phyloP scores from a whole-genome alignment of 176 grass and related monocot genomes.

The Elymus sibiricus region DNA sequence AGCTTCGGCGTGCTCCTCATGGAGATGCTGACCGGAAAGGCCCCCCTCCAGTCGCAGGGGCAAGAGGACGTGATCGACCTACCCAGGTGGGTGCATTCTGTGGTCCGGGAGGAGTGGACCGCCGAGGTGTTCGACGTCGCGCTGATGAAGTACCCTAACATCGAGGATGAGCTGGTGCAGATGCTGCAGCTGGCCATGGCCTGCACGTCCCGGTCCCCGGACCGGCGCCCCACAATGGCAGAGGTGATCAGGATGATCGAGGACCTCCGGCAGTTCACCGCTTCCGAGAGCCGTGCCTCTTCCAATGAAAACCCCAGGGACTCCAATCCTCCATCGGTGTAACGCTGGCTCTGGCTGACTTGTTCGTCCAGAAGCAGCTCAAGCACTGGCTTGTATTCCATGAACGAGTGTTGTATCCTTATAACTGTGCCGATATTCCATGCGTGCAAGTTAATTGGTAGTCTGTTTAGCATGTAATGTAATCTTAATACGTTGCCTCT shows the following conservation, averaged over 20 bases:
- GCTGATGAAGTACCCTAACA: conserved; percentile 59
- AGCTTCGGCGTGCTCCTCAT: conserved; percentile 93
- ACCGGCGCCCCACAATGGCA: conserved; percentile 63
- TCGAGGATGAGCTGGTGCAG: conserved; percentile 91
- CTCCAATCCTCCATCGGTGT: conserved; percentile 29
- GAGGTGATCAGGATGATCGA: conserved; percentile 79
- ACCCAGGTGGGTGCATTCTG: conserved; percentile 82
- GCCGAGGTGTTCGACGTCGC: conserved; percentile 86
- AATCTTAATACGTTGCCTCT: background rate
- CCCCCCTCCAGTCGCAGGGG: conserved; percentile 84
- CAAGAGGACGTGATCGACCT: conserved; percentile 72
- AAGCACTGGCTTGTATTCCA: background rate
- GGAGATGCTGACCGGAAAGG: conserved; percentile 93
- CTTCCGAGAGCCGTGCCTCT: conserved; percentile 41
- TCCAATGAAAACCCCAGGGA: conserved; percentile 49
- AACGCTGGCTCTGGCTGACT: background rate
- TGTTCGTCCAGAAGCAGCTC: conserved; percentile 17
- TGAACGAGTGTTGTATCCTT: background rate
- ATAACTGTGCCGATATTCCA: background rate
- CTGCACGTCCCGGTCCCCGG: conserved; percentile 55
- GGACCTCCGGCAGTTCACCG: conserved; percentile 53
- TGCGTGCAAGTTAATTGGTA: background rate
- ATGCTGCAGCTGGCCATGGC: conserved; percentile 89
- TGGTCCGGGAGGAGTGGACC: conserved; percentile 97
- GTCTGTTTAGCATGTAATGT: background rate